phyloP scores from a whole-genome alignment of 176 grass and related monocot genomes.

The Zea luxurians region DNA sequence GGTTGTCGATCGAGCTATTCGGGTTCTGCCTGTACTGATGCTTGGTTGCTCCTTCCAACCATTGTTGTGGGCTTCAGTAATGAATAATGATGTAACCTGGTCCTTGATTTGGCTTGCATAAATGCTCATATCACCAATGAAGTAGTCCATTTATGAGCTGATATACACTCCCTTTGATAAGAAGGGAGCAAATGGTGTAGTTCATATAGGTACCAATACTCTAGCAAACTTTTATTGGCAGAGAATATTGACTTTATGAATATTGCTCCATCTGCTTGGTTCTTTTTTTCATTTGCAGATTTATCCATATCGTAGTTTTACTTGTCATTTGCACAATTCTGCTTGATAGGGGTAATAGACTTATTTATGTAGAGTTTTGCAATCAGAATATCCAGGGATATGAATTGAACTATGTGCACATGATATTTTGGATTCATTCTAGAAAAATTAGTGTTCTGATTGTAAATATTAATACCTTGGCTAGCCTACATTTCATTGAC shows the following conservation, averaged over 20 bases:
- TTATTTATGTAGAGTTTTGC: neutral
- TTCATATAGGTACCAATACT: neutral
- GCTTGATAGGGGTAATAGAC: conserved; percentile 2
- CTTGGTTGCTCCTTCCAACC: conserved; percentile 16
- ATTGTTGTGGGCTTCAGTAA: neutral
- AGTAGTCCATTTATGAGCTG: neutral
- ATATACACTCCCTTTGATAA: neutral
- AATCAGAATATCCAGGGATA: conserved; percentile 17
- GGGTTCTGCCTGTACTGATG: neutral
- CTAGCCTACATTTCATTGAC: neutral
- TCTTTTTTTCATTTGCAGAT: conserved; percentile 16
- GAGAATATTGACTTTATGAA: neutral
- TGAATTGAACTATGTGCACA: neutral
- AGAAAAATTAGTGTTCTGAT: neutral
- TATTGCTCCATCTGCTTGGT: neutral
- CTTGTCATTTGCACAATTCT: neutral
- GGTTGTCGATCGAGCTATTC: neutral
- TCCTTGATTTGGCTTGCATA: conserved; percentile 17
- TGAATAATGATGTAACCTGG: neutral
- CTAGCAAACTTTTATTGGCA: neutral
- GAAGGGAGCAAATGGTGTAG: neutral
- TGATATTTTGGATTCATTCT: conserved; percentile 5
- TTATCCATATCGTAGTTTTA: neutral
- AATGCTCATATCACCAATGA: conserved; percentile 20
- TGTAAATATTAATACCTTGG: conserved; percentile 1